Evolutionary conservation across 805 yeast genomes (phyloP).

Genomic region (Schizosaccharomyces osmophilus): DNA sequence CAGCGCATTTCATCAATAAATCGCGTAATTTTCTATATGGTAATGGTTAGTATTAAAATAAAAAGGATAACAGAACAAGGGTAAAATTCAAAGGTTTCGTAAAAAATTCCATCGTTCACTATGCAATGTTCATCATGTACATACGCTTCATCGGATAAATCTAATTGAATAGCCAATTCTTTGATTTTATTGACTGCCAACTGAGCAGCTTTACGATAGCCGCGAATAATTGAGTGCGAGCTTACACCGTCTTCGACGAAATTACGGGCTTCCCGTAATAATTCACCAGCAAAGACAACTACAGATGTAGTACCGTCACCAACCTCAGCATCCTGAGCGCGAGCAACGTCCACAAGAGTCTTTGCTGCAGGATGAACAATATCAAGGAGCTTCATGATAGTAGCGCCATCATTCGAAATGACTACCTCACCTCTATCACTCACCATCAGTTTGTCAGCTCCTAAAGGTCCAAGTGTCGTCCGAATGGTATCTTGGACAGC

Average conservation of each 20-base stretch:
- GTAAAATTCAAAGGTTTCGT: too few relatives aligned
- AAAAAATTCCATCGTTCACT: too few relatives aligned
- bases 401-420: slow-evolving; percentile 89
- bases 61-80: not conserved
- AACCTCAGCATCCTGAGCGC: slow-evolving; percentile 93
- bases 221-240: slow-evolving; percentile 67
- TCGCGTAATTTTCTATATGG: slow-evolving; percentile 30
- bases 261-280: slow-evolving; percentile 65
- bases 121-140: too few relatives aligned
- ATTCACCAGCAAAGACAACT: slow-evolving; percentile 71
- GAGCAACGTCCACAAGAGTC: slow-evolving; percentile 76
- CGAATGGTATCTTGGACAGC: slow-evolving; percentile 90
- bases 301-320: slow-evolving; percentile 98
- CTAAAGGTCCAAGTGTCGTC: slow-evolving; percentile 91
- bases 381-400: slow-evolving; percentile 71
- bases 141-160: slow-evolving; percentile 20
- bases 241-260: slow-evolving; percentile 94
- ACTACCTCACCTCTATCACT: slow-evolving; percentile 67
- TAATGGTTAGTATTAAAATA: not conserved
- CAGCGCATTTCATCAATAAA: slow-evolving; percentile 73
- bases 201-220: slow-evolving; percentile 58
- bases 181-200: slow-evolving; percentile 49
- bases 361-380: slow-evolving; percentile 97
- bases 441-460: slow-evolving; percentile 66
- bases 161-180: slow-evolving; percentile 53